Base-by-base conservation (phyloP, 805 yeast genomes). In the Candida quercuum region DNA sequence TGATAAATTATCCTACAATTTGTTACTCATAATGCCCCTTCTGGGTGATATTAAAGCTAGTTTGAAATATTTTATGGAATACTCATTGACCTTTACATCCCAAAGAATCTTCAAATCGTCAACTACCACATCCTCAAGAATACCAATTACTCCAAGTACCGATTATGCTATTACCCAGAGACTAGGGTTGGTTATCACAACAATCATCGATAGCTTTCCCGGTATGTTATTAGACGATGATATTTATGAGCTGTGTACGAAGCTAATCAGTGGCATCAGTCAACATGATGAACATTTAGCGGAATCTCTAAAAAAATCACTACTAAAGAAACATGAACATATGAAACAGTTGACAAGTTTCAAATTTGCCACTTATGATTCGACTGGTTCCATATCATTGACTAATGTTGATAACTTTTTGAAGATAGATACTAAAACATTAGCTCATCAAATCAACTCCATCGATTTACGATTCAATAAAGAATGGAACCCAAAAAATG, bases 401-500 rank as follows among this genome's bases (percentile, higher is more conserved):
- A 44, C 50, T 8, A 49, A 53, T 36, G 58, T 61, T 49, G 70
- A 72, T 3, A 54, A 61, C 6, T 85, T 89, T 52, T 51, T 87
- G 42, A 69, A 72, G 22, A 41, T 74, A 23, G 74, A 78, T 47
- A 52, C 77, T 14, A 65, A 72, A 4, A 64, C 66, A 6, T 60
- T 89, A 28, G 84, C 91, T 0, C 56, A 65, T 11, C 81, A 81
- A 47, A 72, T 91, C 28, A 79, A 80, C 45, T 62, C 67, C 16
- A 80, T 88, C 40, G 86, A 85, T 55, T 63, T 80, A 40, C 71
- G 71, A 36, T 85, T 83, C 51, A 78, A 76, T 57, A 60, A 60
- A 15, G 52, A 60, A 3, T 91, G 97, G 97, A 80, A 85, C 39
- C 88, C 96, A 4, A 72, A 81, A 43, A 60, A 66, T 12, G 98